Evolutionary conservation across 2,329 filamentous ascomycete genomes (phyloP), one percentile per base, ranked within the genome.

Genomic region (Leptoxyphium fumago): DNA sequence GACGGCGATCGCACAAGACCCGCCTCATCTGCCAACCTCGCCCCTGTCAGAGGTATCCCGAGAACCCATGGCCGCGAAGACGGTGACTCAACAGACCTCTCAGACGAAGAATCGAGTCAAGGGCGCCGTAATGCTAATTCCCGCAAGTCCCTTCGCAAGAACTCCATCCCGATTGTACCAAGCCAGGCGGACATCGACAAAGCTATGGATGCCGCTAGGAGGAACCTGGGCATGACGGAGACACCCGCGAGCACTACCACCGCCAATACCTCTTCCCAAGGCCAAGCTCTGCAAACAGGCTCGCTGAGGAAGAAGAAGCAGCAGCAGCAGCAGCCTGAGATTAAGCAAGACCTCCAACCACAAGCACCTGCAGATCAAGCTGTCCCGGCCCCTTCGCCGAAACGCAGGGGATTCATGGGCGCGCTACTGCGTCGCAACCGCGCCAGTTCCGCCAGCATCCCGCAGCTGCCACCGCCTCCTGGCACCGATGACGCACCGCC

Each of bases 21-120:
- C 47, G 52, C 54, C 46, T 59, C 58, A 28, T 57, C 56, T 26
- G 50, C 52, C 5, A 62, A 53, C 50, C 63, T 70, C 28, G 65
- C 66, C 17, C 77, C 72, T 40, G 77, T 80, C 2, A 70, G 73
- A 46, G 75, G 74, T 38, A 82, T 76, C 46, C 78, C 70, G 11
- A 72, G 67, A 41, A 75, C 61, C n/a, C 63, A 70, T 26, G 66
- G 65, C 2, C 63, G 67, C 41, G 68, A 78, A 42, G 73, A 79
- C 42, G 73, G 75, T 32, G 78, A 80, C 46, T 69, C 66, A 4
- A 71, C 69, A 2, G 71, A 72, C 53, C 60, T 72, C 0, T 65
- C 68, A 40, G 68, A 69, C 42, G 66, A 68, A 30, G 64, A 63
- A 18, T 62, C 64, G 17, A 53, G 21, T 26, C 21, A 26, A 26